Base-by-base conservation (phyloP, 2,329 filamentous ascomycete species). In the Aspergillus hortae region DNA sequence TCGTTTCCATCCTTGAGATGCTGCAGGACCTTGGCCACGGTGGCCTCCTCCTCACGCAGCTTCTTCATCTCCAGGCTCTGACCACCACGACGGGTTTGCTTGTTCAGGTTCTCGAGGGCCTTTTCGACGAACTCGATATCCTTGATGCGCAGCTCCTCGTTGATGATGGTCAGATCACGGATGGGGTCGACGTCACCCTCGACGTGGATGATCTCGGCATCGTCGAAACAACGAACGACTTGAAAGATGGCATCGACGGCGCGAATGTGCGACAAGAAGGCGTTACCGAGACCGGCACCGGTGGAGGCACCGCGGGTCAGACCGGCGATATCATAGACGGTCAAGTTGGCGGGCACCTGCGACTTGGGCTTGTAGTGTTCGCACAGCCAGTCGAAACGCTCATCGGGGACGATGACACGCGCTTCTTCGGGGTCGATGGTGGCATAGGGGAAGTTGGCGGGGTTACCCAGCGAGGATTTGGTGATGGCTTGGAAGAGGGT, bases 401-500 rank as follows among this genome's bases (percentile, higher is more conserved):
- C 90, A 77, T 99, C 94, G 44, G 94, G 95, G 32, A 99, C 94
- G 65, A 99, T 85, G 75, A 99, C 94, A 65, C 92, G 90, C 59
- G 94, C 90, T 79, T 99, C 94, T 80, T 99, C 95, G 44, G 94
- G 94, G 64, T 99, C 92, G 75, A 99, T 99, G 67, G 94, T 99
- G 70, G 94, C 94, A 80, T 95, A 99, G 51, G 94, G 94, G 73
- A 97, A 99, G 80, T 99, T 99, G 80, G 94, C 94, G 67, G 95
- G 95, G 80, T 97, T 99, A 78, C 95, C 94, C 68, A 99, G 87
- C 61, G 86, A 85, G 76, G 88, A 96, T 82, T 96, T 97, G 72
- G 94, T 99, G 77, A 99, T 96, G 71, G 94, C 91, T 81, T 99
- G 95, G 85, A 99, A 99, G 67, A 99, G 86, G 32, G 95, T 99